Conservation (phyloP, 2,329 filamentous ascomycete species). For the Nemania sp. region DNA sequence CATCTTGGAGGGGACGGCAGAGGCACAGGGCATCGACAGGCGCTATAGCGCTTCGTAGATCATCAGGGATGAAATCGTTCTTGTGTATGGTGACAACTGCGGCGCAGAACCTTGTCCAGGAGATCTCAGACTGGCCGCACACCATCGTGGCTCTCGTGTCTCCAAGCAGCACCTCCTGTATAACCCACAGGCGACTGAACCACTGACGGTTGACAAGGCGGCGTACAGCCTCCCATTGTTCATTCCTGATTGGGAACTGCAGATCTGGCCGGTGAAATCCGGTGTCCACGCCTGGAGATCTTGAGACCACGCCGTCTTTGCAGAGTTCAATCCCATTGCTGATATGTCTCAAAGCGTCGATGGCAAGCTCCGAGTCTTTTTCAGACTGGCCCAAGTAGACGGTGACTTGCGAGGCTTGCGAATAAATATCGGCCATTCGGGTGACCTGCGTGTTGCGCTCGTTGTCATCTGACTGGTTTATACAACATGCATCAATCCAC, state of each 20-base stretch:
- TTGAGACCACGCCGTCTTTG: neutral
- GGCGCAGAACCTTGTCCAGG: neutral
- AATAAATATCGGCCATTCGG: neutral
- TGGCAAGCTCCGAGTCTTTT: neutral
- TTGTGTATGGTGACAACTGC: neutral
- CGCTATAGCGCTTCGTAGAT: neutral
- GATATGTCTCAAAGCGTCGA: neutral
- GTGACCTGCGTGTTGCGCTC: neutral
- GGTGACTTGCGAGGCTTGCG: constrained; percentile 2
- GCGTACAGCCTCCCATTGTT: neutral
- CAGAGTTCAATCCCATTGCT: neutral
- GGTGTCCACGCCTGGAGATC: neutral
- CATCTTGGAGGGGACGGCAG: neutral
- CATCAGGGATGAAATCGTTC: neutral
- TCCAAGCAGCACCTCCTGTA: neutral
- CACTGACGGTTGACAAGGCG: neutral
- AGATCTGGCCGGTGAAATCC: neutral
- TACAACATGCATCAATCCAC: neutral
- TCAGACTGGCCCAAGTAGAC: neutral
- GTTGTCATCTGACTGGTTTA: neutral
- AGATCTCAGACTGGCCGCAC: neutral
- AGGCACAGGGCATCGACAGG: neutral
- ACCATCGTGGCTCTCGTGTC: neutral
- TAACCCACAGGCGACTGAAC: neutral
- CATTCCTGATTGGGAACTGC: neutral